Conservation (phyloP, 805 yeast species). For the Barnettozyma vustinii region DNA sequence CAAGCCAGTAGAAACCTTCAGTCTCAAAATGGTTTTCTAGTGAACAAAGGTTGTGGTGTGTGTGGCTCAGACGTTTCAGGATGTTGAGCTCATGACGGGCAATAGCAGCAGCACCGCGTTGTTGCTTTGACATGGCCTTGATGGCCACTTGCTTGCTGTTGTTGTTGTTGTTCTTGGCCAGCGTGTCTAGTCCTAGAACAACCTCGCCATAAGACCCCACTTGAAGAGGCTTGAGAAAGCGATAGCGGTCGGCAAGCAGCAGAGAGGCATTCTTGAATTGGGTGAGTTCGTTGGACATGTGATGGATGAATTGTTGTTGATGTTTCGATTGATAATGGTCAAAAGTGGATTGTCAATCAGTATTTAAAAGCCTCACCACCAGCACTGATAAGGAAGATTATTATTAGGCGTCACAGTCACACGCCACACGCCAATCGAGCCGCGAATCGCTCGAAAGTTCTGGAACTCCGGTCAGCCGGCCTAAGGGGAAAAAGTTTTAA, state of each 20-base stretch:
- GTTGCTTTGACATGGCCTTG: constrained; percentile 45
- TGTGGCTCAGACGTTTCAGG: constrained; percentile 22
- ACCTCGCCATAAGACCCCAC: constrained; percentile 59
- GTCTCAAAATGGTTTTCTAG: constrained; percentile 55
- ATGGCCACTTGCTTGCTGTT: constrained; percentile 39
- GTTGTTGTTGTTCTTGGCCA: neutral
- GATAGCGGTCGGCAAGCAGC: constrained; percentile 3
- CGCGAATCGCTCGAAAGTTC: constrained; percentile 16
- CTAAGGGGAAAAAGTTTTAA: too few relatives aligned
- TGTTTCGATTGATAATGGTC: neutral
- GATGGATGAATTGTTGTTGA: neutral
- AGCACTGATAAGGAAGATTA: constrained; percentile 2
- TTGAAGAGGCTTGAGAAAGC: constrained; percentile 13
- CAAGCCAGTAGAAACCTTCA: constrained; percentile 44
- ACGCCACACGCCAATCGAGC: constrained; percentile 1
- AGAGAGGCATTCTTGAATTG: constrained; percentile 5
- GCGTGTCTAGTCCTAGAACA: constrained; percentile 42
- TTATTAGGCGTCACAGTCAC: neutral
- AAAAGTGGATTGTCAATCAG: neutral
- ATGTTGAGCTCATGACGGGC: constrained; percentile 51
- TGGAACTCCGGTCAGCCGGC: constrained; percentile 29
- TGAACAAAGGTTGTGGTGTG: constrained; percentile 51
- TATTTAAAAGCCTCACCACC: neutral
- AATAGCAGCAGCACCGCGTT: constrained; percentile 35
- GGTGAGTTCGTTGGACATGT: constrained; percentile 6